A percentile compares a stretch with the other conserved stretches of the same genome.
Conservation (phyloP, 2,329 filamentous ascomycete genomes). For the Fusarium pininemorale region DNA sequence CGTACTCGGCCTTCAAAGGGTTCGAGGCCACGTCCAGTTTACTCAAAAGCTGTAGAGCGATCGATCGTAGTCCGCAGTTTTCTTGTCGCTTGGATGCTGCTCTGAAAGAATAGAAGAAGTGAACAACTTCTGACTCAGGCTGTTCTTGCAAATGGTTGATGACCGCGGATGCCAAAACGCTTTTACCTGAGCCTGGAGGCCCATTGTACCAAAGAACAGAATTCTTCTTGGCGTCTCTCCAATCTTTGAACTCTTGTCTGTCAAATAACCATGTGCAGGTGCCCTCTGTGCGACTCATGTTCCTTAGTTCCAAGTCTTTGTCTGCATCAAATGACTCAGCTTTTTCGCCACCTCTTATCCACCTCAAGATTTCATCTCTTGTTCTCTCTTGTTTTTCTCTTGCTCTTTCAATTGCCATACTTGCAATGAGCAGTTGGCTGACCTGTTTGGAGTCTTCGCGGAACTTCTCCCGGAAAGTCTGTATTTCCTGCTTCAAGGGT, state of each 20-base stretch:
- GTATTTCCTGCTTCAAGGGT: neutral
- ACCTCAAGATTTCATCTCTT: neutral
- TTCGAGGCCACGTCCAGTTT: neutral
- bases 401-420: neutral
- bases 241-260: neutral
- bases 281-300: neutral
- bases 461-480: neutral
- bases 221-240: neutral
- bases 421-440: neutral
- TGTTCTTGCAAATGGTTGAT: neutral
- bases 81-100: neutral
- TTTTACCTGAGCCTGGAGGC: neutral
- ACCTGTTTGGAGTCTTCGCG: neutral
- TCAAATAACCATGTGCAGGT: neutral
- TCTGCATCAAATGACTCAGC: neutral
- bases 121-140: neutral
- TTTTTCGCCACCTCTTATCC: neutral
- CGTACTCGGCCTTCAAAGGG: neutral
- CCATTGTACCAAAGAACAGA: neutral
- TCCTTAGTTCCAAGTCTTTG: neutral
- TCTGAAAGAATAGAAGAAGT: neutral
- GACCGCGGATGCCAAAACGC: neutral
- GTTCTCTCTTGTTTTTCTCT: neutral
- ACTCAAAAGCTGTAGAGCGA: neutral
- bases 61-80: neutral